Base-by-base conservation (phyloP, 2,329 filamentous ascomycete genomes). In the Microcera coccophila region DNA sequence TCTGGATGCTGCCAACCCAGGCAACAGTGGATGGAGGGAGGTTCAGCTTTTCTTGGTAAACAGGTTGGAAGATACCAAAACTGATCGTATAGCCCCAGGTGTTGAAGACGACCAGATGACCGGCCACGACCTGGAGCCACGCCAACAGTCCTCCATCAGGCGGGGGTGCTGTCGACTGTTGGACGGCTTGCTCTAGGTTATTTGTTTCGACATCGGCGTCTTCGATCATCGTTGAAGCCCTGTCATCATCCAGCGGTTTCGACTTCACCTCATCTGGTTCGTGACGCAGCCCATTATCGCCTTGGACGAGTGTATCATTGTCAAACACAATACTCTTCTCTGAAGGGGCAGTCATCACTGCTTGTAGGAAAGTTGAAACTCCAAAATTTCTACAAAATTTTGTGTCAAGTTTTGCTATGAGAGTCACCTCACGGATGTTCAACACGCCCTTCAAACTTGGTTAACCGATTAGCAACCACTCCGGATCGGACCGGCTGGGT, bases 1-100 rank as follows among this genome's bases (percentile, higher is more conserved):
- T 61, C 45, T 76, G 69, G 1, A 75, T 48, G 14, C 71, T 72
- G 3, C 72, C 73, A 15, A 76, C 69, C 73, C 73, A 76, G 2
- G 73, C 67, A 17, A 76, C 63, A 12, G 62, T 58, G 3, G 68
- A 66, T 1, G 64, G 50, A 4, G 61, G 55, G 2, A 61, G 54
- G 1, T 54, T 44, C 12, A 71, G 60, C 17, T 51, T 47, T 0
- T 54, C 35, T 4, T 59, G 53, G 47, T 74, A 73, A 50, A 69
- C 62, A 2, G 66, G 62, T 49, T 59, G 67, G 53, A 58, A 71
- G 53, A 60, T 67, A 42, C 55, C 67, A 46, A 67, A 71, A 41
- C 65, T 63, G 39, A 63, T 67, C 24, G 65, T 57, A 39, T 64
- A 66, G 3, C 68, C 68, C 64, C 65, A 70, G 1, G 63, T 61